Conservation (phyloP, 441 rosid genomes). For the Isatis lusitanica region DNA sequence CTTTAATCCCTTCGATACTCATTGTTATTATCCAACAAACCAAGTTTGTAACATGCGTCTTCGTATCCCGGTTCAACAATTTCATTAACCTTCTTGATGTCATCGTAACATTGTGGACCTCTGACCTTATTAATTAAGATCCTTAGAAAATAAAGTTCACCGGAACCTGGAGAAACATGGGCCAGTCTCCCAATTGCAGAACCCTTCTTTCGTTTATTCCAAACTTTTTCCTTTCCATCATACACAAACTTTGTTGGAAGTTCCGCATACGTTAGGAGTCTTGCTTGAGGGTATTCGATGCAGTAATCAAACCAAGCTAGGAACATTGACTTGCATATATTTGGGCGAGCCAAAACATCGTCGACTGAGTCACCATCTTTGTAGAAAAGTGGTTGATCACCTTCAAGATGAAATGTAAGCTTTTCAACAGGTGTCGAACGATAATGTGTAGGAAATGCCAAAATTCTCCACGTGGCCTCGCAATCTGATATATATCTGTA, state of each 20-base stretch:
- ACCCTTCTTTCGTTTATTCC: background rate
- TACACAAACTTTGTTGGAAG: background rate
- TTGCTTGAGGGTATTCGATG: background rate
- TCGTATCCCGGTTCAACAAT: background rate
- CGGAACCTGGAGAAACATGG: background rate
- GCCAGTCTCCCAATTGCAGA: background rate
- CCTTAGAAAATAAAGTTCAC: background rate
- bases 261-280: background rate
- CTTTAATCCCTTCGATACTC: background rate
- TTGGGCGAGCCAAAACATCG: background rate
- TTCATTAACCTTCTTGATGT: background rate
- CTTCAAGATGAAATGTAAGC: background rate
- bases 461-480: background rate
- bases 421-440: background rate
- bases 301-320: background rate
- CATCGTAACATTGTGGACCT: background rate
- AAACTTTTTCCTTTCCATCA: background rate
- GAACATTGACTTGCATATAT: background rate
- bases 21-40: background rate
- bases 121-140: background rate
- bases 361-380: background rate
- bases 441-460: background rate
- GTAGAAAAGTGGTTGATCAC: background rate
- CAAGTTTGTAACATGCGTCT: background rate
- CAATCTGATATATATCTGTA: background rate